These are phyloP conservation scores for Herpetospermum pedunculosum DNA, from an alignment of 306 rosid genomes.

Conservation along the genomic window DNA sequence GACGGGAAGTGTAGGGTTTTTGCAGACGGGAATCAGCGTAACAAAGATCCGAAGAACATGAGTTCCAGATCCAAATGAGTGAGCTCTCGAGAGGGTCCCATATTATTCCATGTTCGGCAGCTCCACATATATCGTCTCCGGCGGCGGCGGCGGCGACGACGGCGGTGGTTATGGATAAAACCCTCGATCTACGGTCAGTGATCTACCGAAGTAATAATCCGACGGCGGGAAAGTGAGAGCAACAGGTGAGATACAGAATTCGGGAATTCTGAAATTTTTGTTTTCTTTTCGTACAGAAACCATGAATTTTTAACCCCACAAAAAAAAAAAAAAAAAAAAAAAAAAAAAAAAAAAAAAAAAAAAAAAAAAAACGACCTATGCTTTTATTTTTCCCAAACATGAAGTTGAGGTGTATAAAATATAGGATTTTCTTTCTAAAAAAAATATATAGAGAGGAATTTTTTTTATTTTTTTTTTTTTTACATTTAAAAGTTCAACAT, in stretches of 20 bases:
- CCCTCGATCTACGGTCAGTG: constrained; percentile 7
- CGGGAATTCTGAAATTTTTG: neutral
- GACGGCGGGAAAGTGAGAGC: constrained; percentile 3
- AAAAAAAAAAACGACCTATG: neutral
- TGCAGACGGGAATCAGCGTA: neutral
- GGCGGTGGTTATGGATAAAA: constrained; percentile 1
- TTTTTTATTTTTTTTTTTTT: no score
- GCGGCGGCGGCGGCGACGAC: constrained; percentile 6
- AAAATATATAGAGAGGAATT: no score
- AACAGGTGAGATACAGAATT: neutral
- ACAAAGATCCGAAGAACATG: neutral
- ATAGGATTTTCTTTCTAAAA: no score
- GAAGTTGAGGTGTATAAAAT: no score
- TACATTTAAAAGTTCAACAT: no score
- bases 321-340: neutral
- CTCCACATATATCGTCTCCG: neutral
- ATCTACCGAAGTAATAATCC: neutral
- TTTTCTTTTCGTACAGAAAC: neutral
- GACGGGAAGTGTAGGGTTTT: constrained; percentile 1
- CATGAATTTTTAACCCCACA: neutral
- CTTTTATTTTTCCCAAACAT: neutral
- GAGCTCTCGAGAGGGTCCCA: neutral
- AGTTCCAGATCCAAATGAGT: neutral
- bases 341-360: neutral
- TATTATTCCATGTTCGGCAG: neutral